Evolutionary conservation across 2,329 filamentous ascomycete genomes (phyloP).

Genomic region (Paraphoma sp.): DNA sequence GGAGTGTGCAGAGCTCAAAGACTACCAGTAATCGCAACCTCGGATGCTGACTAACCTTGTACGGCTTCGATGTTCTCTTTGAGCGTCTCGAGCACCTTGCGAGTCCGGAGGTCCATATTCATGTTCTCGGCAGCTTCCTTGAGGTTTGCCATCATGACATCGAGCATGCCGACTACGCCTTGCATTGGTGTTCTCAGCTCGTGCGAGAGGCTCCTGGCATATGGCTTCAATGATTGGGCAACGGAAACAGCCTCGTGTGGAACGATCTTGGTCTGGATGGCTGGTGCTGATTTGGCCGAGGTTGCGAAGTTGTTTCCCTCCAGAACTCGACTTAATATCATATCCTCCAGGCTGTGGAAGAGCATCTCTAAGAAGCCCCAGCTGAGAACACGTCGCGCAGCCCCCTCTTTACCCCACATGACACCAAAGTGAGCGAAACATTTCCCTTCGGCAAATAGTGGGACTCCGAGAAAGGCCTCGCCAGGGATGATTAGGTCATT

Average conservation of each 20-base stretch:
- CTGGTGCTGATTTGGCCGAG: conserved; percentile 26
- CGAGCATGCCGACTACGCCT: conserved; percentile 76
- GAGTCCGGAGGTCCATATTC: conserved; percentile 58
- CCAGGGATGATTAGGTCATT: conserved; percentile 66
- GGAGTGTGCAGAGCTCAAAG: not conserved
- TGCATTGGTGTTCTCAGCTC: conserved; percentile 78
- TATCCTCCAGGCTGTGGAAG: conserved; percentile 71
- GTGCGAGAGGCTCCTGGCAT: conserved; percentile 74
- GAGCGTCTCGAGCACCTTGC: conserved; percentile 65
- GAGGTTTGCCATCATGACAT: conserved; percentile 77
- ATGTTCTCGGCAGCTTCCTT: conserved; percentile 68
- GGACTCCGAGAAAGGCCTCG: conserved; percentile 72
- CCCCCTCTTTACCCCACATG: conserved; percentile 72
- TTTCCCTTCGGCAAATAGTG: conserved; percentile 69
- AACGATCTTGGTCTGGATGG: conserved; percentile 53
- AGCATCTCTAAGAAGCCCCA: conserved; percentile 74
- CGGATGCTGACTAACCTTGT: conserved; percentile 60
- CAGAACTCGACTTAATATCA: conserved; percentile 65
- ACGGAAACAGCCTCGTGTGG: conserved; percentile 64
- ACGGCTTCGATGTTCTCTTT: conserved; percentile 74
- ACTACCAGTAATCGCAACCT: conserved; percentile 1
- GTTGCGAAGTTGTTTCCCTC: conserved; percentile 57
- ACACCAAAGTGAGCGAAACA: conserved; percentile 75
- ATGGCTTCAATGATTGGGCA: conserved; percentile 72
- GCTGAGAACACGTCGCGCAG: conserved; percentile 61